These are phyloP conservation scores for Paecilomyces formosus DNA, from an alignment of 2,329 filamentous ascomycete genomes.

Conservation along the genomic window DNA sequence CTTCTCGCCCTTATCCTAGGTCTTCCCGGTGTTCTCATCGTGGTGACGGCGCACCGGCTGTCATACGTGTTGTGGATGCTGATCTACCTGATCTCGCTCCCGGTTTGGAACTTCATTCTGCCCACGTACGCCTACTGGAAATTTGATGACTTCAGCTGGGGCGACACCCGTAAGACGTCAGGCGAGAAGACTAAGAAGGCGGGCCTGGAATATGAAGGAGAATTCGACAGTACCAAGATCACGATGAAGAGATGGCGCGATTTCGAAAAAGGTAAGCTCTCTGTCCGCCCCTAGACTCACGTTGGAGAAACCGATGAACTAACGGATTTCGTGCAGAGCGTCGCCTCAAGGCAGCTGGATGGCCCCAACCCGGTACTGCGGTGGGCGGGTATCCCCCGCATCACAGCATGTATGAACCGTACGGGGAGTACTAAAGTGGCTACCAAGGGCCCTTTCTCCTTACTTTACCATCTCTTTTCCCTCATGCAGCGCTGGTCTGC, in stretches of 20 bases:
- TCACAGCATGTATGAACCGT: slow-evolving; percentile 23
- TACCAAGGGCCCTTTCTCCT: slow-evolving; percentile 2
- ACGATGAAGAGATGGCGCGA: slow-evolving; percentile 99
- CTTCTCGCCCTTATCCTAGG: slow-evolving; percentile 86
- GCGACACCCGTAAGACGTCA: slow-evolving; percentile 90
- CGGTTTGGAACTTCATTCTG: slow-evolving; percentile 95
- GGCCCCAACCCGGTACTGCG: slow-evolving; percentile 17
- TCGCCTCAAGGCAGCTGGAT: slow-evolving; percentile 22
- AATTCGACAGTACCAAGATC: slow-evolving; percentile 98
- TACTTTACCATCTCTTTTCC: slow-evolving; percentile 1
- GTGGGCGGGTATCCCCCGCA: slow-evolving; percentile 20
- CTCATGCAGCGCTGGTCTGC: slow-evolving; percentile 1
- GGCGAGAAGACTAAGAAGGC: slow-evolving; percentile 84
- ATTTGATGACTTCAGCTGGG: slow-evolving; percentile 99
- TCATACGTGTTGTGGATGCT: slow-evolving; percentile 95
- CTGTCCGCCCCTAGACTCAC: background rate
- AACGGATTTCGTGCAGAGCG: slow-evolving; percentile 24
- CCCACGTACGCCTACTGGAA: slow-evolving; percentile 97
- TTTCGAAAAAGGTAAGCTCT: slow-evolving; percentile 66
- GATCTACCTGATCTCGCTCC: slow-evolving; percentile 86
- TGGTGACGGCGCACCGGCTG: slow-evolving; percentile 87
- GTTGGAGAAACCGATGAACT: slow-evolving; percentile 1
- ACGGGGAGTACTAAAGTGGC: slow-evolving; percentile 27
- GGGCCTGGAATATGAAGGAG: slow-evolving; percentile 80
- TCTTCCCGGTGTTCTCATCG: slow-evolving; percentile 82